Conservation (phyloP, 805 yeast species). For the Cyberlindnera samutprakarnensis region DNA sequence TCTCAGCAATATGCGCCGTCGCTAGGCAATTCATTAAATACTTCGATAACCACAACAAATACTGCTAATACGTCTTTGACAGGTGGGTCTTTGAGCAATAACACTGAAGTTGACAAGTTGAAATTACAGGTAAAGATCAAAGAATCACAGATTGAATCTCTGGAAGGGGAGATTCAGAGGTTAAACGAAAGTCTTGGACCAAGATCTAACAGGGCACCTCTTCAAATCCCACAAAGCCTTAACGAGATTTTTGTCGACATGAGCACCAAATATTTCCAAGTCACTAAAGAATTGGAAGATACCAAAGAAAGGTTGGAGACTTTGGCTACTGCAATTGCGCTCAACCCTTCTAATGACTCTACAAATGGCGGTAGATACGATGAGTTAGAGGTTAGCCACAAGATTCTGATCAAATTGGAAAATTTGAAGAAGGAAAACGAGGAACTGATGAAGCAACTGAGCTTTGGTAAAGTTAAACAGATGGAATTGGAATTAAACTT, state of each 20-base stretch:
- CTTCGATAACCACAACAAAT: not conserved
- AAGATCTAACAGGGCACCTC: slow-evolving; percentile 2
- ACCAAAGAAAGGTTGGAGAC: slow-evolving; percentile 60
- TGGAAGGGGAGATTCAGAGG: slow-evolving; percentile 37
- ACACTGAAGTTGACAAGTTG: slow-evolving; percentile 29
- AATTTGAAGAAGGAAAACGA: slow-evolving; percentile 62
- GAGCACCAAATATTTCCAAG: slow-evolving; percentile 38
- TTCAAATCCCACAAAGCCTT: slow-evolving; percentile 33
- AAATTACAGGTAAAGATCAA: slow-evolving; percentile 48
- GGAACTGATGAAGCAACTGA: slow-evolving; percentile 58
- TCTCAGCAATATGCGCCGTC: slow-evolving; percentile 1
- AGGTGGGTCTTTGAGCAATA: slow-evolving; percentile 3
- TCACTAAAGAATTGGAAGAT: slow-evolving; percentile 46
- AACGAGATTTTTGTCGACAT: slow-evolving; percentile 42
- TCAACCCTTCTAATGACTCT: slow-evolving; percentile 39
- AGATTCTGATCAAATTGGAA: slow-evolving; percentile 54
- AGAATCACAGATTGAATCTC: slow-evolving; percentile 39
- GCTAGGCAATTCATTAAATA: slow-evolving; percentile 1
- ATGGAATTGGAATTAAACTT: slow-evolving; percentile 61
- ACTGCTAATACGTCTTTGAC: not conserved
- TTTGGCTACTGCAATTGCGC: slow-evolving; percentile 44
- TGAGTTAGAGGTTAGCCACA: slow-evolving; percentile 68
- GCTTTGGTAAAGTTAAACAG: slow-evolving; percentile 72
- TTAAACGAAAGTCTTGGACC: slow-evolving; percentile 21
- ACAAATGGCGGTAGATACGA: slow-evolving; percentile 59